These are phyloP conservation scores for Venturia pyrina DNA, from an alignment of 2,329 filamentous ascomycete genomes.

Conservation along the genomic window DNA sequence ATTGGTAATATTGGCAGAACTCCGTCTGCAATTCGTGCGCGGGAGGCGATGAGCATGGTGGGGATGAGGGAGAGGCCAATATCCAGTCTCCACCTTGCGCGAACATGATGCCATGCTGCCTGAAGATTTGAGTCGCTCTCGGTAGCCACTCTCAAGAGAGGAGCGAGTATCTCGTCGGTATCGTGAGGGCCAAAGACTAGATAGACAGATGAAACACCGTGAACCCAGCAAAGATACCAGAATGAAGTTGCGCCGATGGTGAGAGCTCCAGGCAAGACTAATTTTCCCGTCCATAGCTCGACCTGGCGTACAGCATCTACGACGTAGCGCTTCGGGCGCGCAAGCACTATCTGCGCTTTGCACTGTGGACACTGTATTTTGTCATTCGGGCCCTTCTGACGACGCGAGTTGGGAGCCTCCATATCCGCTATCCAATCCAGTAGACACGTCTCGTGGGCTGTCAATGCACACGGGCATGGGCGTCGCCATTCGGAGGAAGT, in stretches of 20 bases:
- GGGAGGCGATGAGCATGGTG: conserved; percentile 55
- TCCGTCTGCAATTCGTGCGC: conserved; percentile 53
- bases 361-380: conserved; percentile 81
- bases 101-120: conserved; percentile 19
- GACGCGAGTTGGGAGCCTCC: conserved; percentile 50
- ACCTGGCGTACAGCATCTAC: conserved; percentile 56
- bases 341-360: conserved; percentile 68
- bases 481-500: conserved; percentile 64
- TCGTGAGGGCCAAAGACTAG: conserved; percentile 57
- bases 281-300: conserved; percentile 44
- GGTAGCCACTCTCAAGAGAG: conserved; percentile 24
- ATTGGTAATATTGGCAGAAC: conserved; percentile 54
- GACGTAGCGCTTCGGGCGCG: conserved; percentile 62
- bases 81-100: conserved; percentile 41
- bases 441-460: conserved; percentile 82
- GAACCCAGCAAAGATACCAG: conserved; percentile 38
- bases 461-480: conserved; percentile 82
- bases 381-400: conserved; percentile 36
- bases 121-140: not conserved
- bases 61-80: conserved; percentile 59
- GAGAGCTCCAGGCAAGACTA: conserved; percentile 57
- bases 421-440: conserved; percentile 90
- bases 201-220: conserved; percentile 54
- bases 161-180: conserved; percentile 43
- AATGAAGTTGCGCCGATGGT: conserved; percentile 38